These are phyloP conservation scores for Herpotrichia juniperi DNA, from an alignment of 2,329 filamentous ascomycete genomes.

Conservation along the genomic window DNA sequence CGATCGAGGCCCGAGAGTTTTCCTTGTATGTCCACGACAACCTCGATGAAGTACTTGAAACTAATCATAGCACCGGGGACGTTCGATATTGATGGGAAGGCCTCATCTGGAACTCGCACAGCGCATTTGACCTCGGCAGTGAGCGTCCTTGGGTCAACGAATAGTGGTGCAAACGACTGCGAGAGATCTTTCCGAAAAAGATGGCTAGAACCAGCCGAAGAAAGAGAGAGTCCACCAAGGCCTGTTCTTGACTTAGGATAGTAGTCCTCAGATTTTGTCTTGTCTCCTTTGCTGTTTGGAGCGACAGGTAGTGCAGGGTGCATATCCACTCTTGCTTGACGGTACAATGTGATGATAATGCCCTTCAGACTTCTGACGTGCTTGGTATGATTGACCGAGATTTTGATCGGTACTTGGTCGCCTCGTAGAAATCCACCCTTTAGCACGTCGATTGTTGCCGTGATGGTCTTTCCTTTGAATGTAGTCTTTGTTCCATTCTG, in stretches of 20 bases:
- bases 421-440: constrained; percentile 86
- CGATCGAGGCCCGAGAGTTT: constrained; percentile 79
- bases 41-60: constrained; percentile 92
- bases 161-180: constrained; percentile 85
- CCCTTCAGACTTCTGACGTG: constrained; percentile 89
- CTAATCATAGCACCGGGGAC: constrained; percentile 94
- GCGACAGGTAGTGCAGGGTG: constrained; percentile 67
- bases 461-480: constrained; percentile 77
- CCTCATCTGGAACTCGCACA: constrained; percentile 85
- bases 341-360: constrained; percentile 89
- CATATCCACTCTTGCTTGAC: constrained; percentile 89
- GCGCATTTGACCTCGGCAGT: constrained; percentile 81
- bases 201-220: constrained; percentile 84
- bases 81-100: constrained; percentile 87
- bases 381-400: constrained; percentile 87
- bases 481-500: constrained; percentile 58
- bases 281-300: constrained; percentile 68
- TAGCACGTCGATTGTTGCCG: constrained; percentile 80
- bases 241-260: constrained; percentile 88
- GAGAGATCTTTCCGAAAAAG: constrained; percentile 95
- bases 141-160: constrained; percentile 81
- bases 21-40: constrained; percentile 89
- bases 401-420: constrained; percentile 78
- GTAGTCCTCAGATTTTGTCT: constrained; percentile 78
- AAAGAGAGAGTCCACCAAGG: constrained; percentile 82